Conservation (phyloP, 108 stramenopile genomes). For the Schizochytrium sp. region DNA sequence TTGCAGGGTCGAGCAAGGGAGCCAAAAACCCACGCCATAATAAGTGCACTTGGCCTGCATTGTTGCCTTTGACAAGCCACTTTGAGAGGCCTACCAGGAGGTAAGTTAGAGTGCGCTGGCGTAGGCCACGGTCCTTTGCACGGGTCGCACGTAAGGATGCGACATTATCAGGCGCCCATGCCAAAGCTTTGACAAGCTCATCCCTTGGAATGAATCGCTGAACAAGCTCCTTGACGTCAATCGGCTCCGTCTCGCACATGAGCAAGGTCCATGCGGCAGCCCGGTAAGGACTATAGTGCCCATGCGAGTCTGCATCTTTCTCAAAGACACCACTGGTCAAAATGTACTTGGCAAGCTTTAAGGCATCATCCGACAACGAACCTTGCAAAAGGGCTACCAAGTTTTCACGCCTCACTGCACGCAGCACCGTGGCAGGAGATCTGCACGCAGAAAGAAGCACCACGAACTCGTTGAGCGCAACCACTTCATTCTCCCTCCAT, state of each 20-base stretch:
- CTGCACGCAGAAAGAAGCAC: slow-evolving; percentile 47
- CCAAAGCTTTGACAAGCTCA: slow-evolving; percentile 29
- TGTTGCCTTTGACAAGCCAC: neutral
- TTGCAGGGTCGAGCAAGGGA: slow-evolving; percentile 36
- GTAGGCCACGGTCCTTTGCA: slow-evolving; percentile 31
- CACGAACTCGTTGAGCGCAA: slow-evolving; percentile 54
- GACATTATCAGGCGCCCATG: slow-evolving; percentile 48
- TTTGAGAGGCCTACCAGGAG: slow-evolving; percentile 48
- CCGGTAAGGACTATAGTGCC: slow-evolving; percentile 39
- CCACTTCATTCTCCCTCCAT: slow-evolving; percentile 59
- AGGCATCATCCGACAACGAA: slow-evolving; percentile 37
- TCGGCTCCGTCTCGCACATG: slow-evolving; percentile 53
- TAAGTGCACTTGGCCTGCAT: neutral
- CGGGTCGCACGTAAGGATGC: slow-evolving; percentile 47
- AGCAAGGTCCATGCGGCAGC: slow-evolving; percentile 54
- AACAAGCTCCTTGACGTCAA: slow-evolving; percentile 58
- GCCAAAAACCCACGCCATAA: slow-evolving; percentile 50
- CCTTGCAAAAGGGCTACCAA: slow-evolving; percentile 57
- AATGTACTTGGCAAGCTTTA: slow-evolving; percentile 60
- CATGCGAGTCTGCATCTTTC: slow-evolving; percentile 36
- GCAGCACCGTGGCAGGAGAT: slow-evolving; percentile 57
- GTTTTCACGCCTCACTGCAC: slow-evolving; percentile 14
- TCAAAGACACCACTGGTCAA: slow-evolving; percentile 27
- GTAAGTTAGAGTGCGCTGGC: neutral
- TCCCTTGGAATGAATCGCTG: slow-evolving; percentile 17